A percentile compares a stretch with the other conserved stretches of the same genome.
Conservation (phyloP, 257 asterid genomes). For the Buddleja alternifolia region DNA sequence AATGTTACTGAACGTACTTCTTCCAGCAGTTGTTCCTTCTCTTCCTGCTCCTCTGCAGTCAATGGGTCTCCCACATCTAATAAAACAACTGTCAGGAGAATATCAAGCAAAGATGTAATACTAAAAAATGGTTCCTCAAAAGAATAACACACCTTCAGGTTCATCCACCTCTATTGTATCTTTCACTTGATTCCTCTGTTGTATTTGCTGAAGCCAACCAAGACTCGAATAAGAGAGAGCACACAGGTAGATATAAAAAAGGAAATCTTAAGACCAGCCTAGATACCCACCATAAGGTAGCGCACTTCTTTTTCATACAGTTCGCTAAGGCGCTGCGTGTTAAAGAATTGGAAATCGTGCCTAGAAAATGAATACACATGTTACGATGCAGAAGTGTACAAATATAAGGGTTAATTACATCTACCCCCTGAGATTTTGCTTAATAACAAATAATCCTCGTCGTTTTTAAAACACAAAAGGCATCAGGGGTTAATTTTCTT, state of each 20-base stretch:
- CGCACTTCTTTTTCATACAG: constrained; percentile 99
- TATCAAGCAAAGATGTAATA: constrained; percentile 15
- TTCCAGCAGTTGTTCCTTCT: constrained; percentile 80
- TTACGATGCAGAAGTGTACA: constrained; percentile 26
- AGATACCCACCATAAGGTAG: constrained; percentile 78
- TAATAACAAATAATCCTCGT: too few species aligned
- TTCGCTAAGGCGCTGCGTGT: constrained; percentile 92
- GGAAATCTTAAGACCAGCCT: constrained; percentile 4
- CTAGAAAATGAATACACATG: constrained; percentile 43
- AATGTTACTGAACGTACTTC: constrained; percentile 52
- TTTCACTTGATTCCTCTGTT: constrained; percentile 87
- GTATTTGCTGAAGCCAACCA: constrained; percentile 54
- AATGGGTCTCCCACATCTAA: constrained; percentile 92
- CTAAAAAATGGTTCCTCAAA: not conserved
- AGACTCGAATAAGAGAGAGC: constrained; percentile 26
- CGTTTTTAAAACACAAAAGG: too few species aligned
- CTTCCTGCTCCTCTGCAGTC: constrained; percentile 98
- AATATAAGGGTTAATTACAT: too few species aligned
- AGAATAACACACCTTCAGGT: constrained; percentile 68
- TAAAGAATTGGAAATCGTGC: constrained; percentile 99
- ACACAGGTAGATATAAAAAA: constrained; percentile 13
- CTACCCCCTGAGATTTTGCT: too few species aligned
- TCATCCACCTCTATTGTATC: constrained; percentile 95
- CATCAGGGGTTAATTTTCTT: too few species aligned
- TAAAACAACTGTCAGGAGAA: constrained; percentile 31